These are phyloP conservation scores for Aphanocladium album DNA, from an alignment of 2,329 filamentous ascomycete species.

Conservation along the genomic window DNA sequence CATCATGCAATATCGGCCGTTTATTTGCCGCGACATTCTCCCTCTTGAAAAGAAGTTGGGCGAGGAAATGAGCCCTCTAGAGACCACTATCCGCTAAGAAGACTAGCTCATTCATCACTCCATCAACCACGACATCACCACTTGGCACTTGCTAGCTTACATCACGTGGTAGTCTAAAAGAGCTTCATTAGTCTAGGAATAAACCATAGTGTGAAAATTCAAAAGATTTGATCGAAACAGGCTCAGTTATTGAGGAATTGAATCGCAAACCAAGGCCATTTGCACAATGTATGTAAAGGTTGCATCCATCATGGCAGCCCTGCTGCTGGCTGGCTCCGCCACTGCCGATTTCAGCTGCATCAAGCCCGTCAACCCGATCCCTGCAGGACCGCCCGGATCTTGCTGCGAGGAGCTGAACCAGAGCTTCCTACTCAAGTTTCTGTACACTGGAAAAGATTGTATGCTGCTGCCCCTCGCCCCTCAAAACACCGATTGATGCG, in stretches of 20 bases:
- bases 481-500: too few relatives aligned
- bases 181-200: not conserved
- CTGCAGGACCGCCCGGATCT: not conserved
- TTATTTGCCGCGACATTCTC: too few relatives aligned
- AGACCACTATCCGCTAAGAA: not conserved
- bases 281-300: not conserved
- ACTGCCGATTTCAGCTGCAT: not conserved
- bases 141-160: not conserved
- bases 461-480: not conserved
- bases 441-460: slow-evolving; percentile 6
- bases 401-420: slow-evolving; percentile 5
- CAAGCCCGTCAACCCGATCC: slow-evolving; percentile 2
- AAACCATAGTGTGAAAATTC: not conserved
- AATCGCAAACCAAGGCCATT: not conserved
- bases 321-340: not conserved
- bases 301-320: not conserved
- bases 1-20: too few relatives aligned
- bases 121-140: not conserved
- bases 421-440: not conserved
- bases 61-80: too few relatives aligned
- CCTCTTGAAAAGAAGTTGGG: too few relatives aligned
- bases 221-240: not conserved
- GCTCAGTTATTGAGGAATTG: not conserved
- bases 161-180: not conserved
- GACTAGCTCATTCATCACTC: not conserved